Conservation (phyloP, 2,329 filamentous ascomycete genomes). For the Monilinia vaccinii-corymbosi region DNA sequence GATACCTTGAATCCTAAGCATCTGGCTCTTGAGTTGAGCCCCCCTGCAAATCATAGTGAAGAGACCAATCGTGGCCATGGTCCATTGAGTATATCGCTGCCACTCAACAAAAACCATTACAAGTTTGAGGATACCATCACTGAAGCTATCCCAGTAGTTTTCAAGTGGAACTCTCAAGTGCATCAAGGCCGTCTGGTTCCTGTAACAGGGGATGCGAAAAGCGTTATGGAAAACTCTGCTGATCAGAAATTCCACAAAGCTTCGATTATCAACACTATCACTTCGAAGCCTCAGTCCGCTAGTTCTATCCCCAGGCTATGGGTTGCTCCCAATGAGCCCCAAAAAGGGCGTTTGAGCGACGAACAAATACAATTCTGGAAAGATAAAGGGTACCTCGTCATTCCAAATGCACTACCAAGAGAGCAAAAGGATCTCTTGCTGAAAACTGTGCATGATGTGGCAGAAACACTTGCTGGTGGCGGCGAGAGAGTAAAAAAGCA, state of each 20-base stretch:
- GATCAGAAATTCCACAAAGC: neutral
- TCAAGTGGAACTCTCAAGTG: neutral
- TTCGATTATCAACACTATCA: neutral
- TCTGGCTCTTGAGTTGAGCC: neutral
- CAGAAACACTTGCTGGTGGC: neutral
- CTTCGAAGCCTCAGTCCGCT: rapidly evolving
- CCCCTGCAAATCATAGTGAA: neutral
- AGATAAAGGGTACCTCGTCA: neutral
- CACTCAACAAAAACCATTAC: no score
- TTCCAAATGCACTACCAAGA: neutral
- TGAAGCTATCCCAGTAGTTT: neutral
- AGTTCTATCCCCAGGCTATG: neutral
- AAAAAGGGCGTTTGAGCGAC: neutral
- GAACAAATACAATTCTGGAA: conserved; percentile 3
- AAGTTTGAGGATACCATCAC: neutral
- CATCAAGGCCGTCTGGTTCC: neutral
- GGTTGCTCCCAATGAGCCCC: neutral
- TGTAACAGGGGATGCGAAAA: neutral
- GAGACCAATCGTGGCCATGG: no score
- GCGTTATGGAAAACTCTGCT: no score
- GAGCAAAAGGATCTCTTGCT: neutral
- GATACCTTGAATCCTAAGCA: neutral
- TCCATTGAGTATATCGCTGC: no score
- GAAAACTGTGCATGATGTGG: neutral
- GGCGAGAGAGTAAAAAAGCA: neutral